phyloP scores from a whole-genome alignment of 2,329 filamentous ascomycete genomes.

The Nigrospora sphaerica region DNA sequence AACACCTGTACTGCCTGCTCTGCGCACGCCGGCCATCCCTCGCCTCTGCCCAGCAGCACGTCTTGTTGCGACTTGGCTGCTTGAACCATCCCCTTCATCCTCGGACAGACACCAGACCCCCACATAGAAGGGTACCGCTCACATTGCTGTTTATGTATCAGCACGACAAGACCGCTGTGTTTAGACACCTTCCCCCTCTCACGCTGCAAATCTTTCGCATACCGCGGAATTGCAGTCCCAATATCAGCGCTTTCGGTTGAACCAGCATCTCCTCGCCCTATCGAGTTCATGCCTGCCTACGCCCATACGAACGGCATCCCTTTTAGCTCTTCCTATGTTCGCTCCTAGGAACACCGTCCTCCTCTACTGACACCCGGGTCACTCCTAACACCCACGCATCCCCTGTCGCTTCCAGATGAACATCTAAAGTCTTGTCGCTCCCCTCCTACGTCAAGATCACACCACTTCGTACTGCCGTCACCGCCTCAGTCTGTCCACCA shows the following conservation, averaged over 20 bases:
- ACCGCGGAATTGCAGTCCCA: slow-evolving; percentile 86
- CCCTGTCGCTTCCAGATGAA: neutral
- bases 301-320: slow-evolving; percentile 33
- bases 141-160: slow-evolving; percentile 91
- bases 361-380: neutral
- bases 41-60: too few relatives aligned
- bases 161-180: slow-evolving; percentile 84
- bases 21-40: too few relatives aligned
- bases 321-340: slow-evolving; percentile 48
- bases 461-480: neutral
- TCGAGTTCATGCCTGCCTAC: slow-evolving; percentile 52
- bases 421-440: neutral
- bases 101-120: slow-evolving; percentile 11
- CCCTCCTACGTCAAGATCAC: neutral
- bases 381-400: neutral
- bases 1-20: too few relatives aligned
- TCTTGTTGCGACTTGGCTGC: too few relatives aligned
- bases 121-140: slow-evolving; percentile 26
- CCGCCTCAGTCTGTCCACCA: too few relatives aligned
- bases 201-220: slow-evolving; percentile 97
- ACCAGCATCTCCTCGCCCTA: slow-evolving; percentile 26
- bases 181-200: slow-evolving; percentile 87
- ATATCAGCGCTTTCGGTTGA: slow-evolving; percentile 93
- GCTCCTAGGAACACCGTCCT: slow-evolving; percentile 14
- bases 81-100: neutral